Evolutionary conservation across 78 protist species (phyloP).

Genomic region (Dictyostelium firmibasis): DNA sequence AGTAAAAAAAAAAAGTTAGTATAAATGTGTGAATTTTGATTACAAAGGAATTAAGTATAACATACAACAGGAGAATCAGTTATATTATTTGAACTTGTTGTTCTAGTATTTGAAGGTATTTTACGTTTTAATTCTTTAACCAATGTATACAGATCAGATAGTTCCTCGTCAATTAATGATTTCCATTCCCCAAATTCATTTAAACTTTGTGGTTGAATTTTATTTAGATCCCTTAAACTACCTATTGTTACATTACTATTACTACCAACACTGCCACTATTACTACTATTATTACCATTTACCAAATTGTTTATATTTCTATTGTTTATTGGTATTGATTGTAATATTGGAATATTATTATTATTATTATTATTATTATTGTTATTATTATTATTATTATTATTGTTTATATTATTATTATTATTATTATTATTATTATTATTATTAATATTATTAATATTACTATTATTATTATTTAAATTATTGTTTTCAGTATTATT

Average conservation of each 20-base stretch:
- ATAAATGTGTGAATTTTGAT: not conserved
- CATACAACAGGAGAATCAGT: not conserved
- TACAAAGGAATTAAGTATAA: not conserved
- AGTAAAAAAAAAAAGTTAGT: not conserved
- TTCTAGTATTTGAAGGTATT: not conserved
- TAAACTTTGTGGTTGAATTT: not conserved
- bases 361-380: not conserved
- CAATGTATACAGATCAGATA: constrained; percentile 22
- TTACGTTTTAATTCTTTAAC: constrained; percentile 34
- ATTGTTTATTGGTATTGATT: not conserved
- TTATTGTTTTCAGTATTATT: not conserved
- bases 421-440: not conserved
- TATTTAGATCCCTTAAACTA: not conserved
- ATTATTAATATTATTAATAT: not conserved
- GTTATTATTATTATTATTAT: not conserved
- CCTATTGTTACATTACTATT: not conserved
- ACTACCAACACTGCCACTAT: not conserved
- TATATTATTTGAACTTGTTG: not conserved
- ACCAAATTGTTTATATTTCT: not conserved
- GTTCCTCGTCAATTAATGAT: constrained; percentile 39
- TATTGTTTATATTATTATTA: too few relatives aligned
- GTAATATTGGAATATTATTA: not conserved
- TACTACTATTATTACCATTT: not conserved
- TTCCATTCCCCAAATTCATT: constrained; percentile 49
- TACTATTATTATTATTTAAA: too few relatives aligned